Evolutionary conservation across 1,139 yeast species (phyloP).

Genomic region (Yamadazyma songkhlaensis): DNA sequence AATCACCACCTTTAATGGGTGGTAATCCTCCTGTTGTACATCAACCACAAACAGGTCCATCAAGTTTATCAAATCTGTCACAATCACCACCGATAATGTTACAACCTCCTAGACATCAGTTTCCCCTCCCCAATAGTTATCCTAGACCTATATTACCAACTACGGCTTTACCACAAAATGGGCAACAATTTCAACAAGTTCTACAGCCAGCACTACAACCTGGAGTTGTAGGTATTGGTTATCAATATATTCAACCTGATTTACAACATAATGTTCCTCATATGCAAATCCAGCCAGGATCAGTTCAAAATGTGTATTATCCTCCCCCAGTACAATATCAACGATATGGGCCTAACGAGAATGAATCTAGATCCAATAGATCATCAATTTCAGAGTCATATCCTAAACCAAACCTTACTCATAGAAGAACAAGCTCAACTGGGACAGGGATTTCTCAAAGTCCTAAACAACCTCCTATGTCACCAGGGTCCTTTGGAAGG

Average conservation of each 20-base stretch:
- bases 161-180: neutral
- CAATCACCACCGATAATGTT: neutral
- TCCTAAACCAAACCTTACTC: constrained; percentile 11
- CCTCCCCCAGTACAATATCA: neutral
- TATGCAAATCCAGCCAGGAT: neutral
- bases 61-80: neutral
- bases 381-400: constrained; percentile 13
- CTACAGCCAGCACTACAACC: constrained; percentile 1
- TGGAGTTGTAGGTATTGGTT: neutral
- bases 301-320: neutral
- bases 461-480: constrained; percentile 5
- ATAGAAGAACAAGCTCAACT: constrained; percentile 27
- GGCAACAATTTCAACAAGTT: neutral
- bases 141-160: constrained; percentile 1
- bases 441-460: neutral
- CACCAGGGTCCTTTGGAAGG: constrained; percentile 18
- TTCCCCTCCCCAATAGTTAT: constrained; percentile 2
- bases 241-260: neutral
- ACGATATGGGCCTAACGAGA: no score
- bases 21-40: neutral
- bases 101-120: constrained; percentile 5
- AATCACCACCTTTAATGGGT: neutral
- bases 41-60: neutral
- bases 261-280: constrained; percentile 1
- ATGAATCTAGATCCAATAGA: constrained; percentile 9